Evolutionary conservation across 2,329 filamentous ascomycete genomes (phyloP).

Genomic region (Colletotrichum sp.): DNA sequence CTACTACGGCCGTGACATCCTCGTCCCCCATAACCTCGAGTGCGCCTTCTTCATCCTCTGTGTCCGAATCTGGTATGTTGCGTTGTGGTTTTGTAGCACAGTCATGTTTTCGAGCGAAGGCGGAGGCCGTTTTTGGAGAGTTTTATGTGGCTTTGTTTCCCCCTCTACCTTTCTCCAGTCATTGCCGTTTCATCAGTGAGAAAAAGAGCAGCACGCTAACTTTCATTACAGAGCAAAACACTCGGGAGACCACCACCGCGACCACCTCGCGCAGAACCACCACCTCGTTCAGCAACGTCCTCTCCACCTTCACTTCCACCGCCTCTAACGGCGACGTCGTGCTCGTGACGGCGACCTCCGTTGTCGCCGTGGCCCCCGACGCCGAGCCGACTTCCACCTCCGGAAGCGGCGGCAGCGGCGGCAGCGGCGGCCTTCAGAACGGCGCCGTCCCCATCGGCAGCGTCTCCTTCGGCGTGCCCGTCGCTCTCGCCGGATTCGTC

Average conservation of each 20-base stretch:
- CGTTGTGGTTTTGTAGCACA: constrained; percentile 12
- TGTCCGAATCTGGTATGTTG: constrained; percentile 20
- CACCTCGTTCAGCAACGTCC: constrained; percentile 39
- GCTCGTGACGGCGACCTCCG: constrained; percentile 54
- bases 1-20: constrained; percentile 19
- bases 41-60: background rate
- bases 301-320: constrained; percentile 50
- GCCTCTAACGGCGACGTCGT: constrained; percentile 47
- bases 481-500: constrained; percentile 29
- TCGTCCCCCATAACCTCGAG: constrained; percentile 18
- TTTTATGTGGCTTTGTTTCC: background rate
- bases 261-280: constrained; percentile 27
- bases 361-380: constrained; percentile 47
- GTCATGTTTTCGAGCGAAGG: background rate
- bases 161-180: background rate
- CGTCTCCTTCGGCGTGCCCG: constrained; percentile 17
- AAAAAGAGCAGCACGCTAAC: background rate
- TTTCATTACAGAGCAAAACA: constrained; percentile 19
- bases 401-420: constrained; percentile 3
- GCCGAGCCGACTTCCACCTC: constrained; percentile 28
- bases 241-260: constrained; percentile 35
- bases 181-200: background rate
- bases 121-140: background rate
- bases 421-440: constrained; percentile 41
- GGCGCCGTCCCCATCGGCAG: constrained; percentile 30